Percentiles rank a stretch among this genome's conserved stretches.
These are phyloP conservation scores for Xylaria curta DNA, from an alignment of 495 filamentous ascomycete genomes.

Conservation along the genomic window DNA sequence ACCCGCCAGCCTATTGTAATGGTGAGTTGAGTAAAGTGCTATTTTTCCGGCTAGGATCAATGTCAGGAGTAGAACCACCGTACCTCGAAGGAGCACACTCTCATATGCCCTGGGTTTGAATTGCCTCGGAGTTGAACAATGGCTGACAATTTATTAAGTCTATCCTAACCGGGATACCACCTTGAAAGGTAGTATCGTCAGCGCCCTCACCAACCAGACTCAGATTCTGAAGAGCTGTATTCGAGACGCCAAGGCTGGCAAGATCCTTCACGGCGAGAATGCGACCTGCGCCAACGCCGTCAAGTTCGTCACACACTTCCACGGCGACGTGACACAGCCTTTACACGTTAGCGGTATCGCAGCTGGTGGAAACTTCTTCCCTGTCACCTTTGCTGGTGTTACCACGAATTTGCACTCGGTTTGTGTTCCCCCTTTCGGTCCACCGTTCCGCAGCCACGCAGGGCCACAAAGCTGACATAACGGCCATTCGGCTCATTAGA, in stretches of 20 bases:
- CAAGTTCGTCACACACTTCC: constrained; percentile 52
- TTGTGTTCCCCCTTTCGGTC: constrained; percentile 29
- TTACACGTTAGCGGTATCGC: constrained; percentile 39
- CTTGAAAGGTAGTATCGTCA: constrained; percentile 38
- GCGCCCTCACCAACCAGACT: constrained; percentile 35
- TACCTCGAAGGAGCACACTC: background rate
- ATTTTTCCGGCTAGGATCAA: background rate
- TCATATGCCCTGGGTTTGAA: background rate
- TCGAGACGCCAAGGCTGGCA: constrained; percentile 30
- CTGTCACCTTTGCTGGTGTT: constrained; percentile 34
- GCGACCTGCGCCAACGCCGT: constrained; percentile 38
- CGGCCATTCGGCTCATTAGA: constrained; percentile 23
- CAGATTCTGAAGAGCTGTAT: constrained; percentile 39
- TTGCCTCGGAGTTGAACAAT: background rate
- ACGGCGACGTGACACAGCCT: constrained; percentile 40
- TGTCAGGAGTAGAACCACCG: background rate
- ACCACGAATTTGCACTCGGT: constrained; percentile 21
- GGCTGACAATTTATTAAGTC: constrained; percentile 9
- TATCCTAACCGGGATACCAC: constrained; percentile 37
- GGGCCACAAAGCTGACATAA: too few relatives aligned
- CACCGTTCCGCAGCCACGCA: background rate
- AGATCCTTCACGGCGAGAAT: constrained; percentile 32
- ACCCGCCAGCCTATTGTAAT: constrained; percentile 33
- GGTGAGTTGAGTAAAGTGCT: background rate
- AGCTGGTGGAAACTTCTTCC: constrained; percentile 37